Percentiles rank a stretch among this genome's conserved stretches.
Conservation (phyloP, 345 rosid genomes). For the Bruguiera gymnorhiza region DNA sequence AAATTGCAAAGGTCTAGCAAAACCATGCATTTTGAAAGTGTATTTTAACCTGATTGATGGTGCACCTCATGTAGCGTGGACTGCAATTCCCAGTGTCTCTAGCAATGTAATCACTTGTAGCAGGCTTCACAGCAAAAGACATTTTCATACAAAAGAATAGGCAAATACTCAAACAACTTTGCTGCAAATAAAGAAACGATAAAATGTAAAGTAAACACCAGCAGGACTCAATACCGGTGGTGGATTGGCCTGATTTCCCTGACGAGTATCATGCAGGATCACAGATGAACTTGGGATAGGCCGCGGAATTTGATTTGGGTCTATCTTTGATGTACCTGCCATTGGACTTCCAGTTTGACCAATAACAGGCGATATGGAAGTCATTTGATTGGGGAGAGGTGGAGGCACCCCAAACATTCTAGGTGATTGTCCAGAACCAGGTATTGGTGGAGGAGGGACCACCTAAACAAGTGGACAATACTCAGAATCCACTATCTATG, state of each 20-base stretch:
- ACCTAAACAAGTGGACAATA: conserved; percentile 44
- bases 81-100: conserved; percentile 94
- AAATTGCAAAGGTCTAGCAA: background rate
- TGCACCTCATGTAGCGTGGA: conserved; percentile 98
- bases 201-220: conserved; percentile 3
- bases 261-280: conserved; percentile 74
- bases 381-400: conserved; percentile 77
- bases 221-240: conserved; percentile 65
- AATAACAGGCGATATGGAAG: conserved; percentile 67
- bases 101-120: conserved; percentile 79
- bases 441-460: conserved; percentile 50
- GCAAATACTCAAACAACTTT: conserved; percentile 8
- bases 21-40: conserved; percentile 16
- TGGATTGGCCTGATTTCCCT: conserved; percentile 75
- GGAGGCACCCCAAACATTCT: conserved; percentile 80
- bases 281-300: conserved; percentile 74
- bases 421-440: conserved; percentile 67
- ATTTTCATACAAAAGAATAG: conserved; percentile 17
- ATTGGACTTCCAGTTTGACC: conserved; percentile 74
- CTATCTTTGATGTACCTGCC: conserved; percentile 75
- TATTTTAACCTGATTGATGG: conserved; percentile 78
- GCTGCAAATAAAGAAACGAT: conserved; percentile 4
- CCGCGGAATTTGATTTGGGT: conserved; percentile 94
- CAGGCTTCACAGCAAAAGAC: conserved; percentile 60
- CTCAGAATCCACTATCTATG: conserved; percentile 12